Conservation (phyloP, 1,284 basidiomycete species). For the Tranzscheliella williamsii region DNA sequence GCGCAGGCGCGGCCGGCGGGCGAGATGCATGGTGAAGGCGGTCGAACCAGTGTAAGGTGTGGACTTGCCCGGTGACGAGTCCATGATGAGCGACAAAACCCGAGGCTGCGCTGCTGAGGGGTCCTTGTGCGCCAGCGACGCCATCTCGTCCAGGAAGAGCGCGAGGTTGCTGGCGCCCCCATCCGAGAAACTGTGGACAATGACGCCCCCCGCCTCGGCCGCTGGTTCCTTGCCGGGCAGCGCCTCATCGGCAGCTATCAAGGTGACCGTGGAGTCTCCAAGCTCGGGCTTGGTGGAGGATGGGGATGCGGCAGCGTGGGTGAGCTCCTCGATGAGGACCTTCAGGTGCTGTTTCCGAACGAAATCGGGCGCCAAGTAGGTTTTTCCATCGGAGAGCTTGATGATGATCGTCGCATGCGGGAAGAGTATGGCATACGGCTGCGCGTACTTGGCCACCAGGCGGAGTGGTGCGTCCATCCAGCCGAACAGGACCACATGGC, state of each 20-base stretch:
- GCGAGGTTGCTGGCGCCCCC: conserved; percentile 45
- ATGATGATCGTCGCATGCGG: conserved; percentile 49
- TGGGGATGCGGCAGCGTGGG: not conserved
- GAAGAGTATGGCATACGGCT: conserved; percentile 46
- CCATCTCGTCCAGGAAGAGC: conserved; percentile 29
- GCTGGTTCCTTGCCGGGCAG: conserved; percentile 1
- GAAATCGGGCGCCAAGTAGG: conserved; percentile 25
- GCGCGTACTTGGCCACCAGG: conserved; percentile 51
- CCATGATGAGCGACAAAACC: conserved; percentile 39
- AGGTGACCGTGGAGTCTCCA: conserved; percentile 32
- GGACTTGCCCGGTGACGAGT: conserved; percentile 45
- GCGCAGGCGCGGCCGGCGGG: conserved; percentile 26
- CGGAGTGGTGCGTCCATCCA: conserved; percentile 57
- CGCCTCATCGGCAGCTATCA: conserved; percentile 27
- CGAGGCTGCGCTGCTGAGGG: not conserved
- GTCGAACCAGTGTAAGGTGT: conserved; percentile 27
- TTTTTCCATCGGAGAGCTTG: conserved; percentile 43
- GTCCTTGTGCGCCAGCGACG: not conserved
- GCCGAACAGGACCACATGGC: conserved; percentile 46
- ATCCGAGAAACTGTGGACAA: conserved; percentile 46
- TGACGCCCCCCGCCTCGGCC: conserved; percentile 5
- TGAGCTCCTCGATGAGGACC: conserved; percentile 16
- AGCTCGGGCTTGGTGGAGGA: conserved; percentile 7
- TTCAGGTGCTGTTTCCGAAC: conserved; percentile 15
- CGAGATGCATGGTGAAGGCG: conserved; percentile 48